Percentiles rank a stretch among this genome's conserved stretches.
Evolutionary conservation across 1,139 yeast species (phyloP).

Genomic region (Pichia sp.): DNA sequence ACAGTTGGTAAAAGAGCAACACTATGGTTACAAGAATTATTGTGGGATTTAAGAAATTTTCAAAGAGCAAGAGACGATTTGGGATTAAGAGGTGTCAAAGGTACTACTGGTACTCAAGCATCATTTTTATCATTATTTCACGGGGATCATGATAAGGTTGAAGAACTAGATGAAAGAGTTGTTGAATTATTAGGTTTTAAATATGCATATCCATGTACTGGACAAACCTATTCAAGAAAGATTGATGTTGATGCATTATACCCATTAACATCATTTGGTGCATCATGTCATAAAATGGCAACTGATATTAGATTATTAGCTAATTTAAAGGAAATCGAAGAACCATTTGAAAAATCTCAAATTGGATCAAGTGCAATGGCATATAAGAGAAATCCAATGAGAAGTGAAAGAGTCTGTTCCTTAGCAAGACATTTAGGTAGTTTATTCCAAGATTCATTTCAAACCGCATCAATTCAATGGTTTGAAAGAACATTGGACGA

Average conservation of each 20-base stretch:
- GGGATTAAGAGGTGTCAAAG: constrained; percentile 97
- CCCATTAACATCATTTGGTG: constrained; percentile 93
- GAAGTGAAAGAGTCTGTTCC: constrained; percentile 98
- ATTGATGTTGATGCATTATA: constrained; percentile 91
- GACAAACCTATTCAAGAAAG: constrained; percentile 97
- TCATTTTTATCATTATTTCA: constrained; percentile 92
- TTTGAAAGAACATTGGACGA: constrained; percentile 98
- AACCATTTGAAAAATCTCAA: constrained; percentile 96
- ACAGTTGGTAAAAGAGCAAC: constrained; percentile 98
- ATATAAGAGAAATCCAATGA: constrained; percentile 98
- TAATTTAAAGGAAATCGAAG: constrained; percentile 94
- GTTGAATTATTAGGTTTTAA: constrained; percentile 91
- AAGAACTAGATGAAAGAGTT: constrained; percentile 82
- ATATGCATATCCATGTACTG: constrained; percentile 93
- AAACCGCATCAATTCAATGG: constrained; percentile 98
- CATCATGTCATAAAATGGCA: constrained; percentile 95
- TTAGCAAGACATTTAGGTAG: constrained; percentile 93
- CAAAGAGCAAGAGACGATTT: constrained; percentile 93
- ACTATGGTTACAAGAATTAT: constrained; percentile 92
- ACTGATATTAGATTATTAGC: constrained; percentile 95
- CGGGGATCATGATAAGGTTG: constrained; percentile 95
- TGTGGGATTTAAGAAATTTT: constrained; percentile 96
- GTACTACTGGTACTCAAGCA: constrained; percentile 98
- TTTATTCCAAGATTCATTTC: constrained; percentile 84
- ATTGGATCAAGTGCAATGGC: constrained; percentile 99